Conservation (phyloP, 1,284 basidiomycete species). For the Puccinia polysora region DNA sequence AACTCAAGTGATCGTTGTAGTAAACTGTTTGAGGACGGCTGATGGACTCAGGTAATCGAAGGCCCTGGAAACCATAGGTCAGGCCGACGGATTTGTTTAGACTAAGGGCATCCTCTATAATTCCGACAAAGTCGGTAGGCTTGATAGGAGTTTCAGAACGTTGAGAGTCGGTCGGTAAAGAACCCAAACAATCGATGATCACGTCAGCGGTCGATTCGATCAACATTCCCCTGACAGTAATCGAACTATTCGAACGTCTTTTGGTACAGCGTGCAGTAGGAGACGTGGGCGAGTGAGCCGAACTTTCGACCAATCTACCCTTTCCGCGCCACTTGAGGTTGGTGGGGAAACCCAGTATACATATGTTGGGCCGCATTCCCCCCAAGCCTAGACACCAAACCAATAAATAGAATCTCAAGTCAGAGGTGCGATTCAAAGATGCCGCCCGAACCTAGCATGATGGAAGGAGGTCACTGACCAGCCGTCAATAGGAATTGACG, state of each 20-base stretch:
- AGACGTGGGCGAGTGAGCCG: neutral
- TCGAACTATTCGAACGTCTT: slow-evolving; percentile 28
- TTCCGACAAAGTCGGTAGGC: slow-evolving; percentile 32
- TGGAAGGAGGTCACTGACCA: slow-evolving; percentile 19
- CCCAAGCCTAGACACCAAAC: slow-evolving; percentile 11
- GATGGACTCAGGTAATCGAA: slow-evolving; percentile 29
- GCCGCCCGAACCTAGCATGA: neutral
- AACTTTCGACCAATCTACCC: slow-evolving; percentile 17
- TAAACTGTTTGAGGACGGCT: slow-evolving; percentile 15
- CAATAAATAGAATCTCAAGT: slow-evolving; percentile 1
- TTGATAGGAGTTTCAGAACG: slow-evolving; percentile 23
- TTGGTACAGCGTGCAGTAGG: slow-evolving; percentile 1
- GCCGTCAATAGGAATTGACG: slow-evolving; percentile 32
- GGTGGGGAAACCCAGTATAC: slow-evolving; percentile 37
- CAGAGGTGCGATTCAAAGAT: neutral
- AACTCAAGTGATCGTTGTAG: neutral
- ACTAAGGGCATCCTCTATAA: slow-evolving; percentile 27
- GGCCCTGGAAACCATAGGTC: slow-evolving; percentile 16
- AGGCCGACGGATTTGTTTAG: slow-evolving; percentile 38
- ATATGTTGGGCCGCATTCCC: slow-evolving; percentile 43
- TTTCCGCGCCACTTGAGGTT: slow-evolving; percentile 38
- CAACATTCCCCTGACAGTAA: slow-evolving; percentile 26
- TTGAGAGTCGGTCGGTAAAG: slow-evolving; percentile 38
- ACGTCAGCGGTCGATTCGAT: slow-evolving; percentile 18
- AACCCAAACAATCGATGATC: slow-evolving; percentile 17